Conservation (phyloP, 148 eudicot genomes). For the Fagopyrum homotropicum region DNA sequence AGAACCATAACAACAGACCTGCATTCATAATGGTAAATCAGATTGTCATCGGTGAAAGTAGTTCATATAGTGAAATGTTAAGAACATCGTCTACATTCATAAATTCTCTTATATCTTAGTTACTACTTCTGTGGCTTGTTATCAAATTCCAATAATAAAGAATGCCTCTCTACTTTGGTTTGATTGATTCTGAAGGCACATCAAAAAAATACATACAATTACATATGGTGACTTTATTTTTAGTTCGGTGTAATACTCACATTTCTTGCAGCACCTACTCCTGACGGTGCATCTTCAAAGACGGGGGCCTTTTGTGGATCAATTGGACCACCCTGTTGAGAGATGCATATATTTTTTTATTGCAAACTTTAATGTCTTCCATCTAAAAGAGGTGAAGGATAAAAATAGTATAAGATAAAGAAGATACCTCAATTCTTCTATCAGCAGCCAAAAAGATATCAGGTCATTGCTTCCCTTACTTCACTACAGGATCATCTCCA, state of each 20-base stretch:
- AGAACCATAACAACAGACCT: constrained; percentile 94
- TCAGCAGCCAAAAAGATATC: constrained; percentile 84
- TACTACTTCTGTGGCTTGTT: not conserved
- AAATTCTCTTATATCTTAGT: too few relatives aligned
- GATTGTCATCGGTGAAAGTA: not conserved
- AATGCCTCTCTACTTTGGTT: not conserved
- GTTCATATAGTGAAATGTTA: not conserved
- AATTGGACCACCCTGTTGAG: constrained; percentile 68
- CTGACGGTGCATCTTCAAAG: constrained; percentile 94
- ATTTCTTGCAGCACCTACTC: constrained; percentile 87
- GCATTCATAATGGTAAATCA: constrained; percentile 19
- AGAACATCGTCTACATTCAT: too few relatives aligned
- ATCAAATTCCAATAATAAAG: not conserved
- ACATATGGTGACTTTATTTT: not conserved
- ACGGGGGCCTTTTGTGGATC: constrained; percentile 64
- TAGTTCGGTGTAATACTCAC: constrained; percentile 41
- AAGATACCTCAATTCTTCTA: constrained; percentile 78
- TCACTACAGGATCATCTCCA: constrained; percentile 98
- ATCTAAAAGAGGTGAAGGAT: not conserved
- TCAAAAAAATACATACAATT: not conserved
- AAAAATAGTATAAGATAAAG: not conserved
- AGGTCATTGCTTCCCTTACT: constrained; percentile 91
- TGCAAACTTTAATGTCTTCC: constrained; percentile 2
- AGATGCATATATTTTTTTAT: not conserved
- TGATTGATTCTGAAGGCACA: not conserved